Conservation (phyloP, 345 rosid genomes). For the Salix arbutifolia region DNA sequence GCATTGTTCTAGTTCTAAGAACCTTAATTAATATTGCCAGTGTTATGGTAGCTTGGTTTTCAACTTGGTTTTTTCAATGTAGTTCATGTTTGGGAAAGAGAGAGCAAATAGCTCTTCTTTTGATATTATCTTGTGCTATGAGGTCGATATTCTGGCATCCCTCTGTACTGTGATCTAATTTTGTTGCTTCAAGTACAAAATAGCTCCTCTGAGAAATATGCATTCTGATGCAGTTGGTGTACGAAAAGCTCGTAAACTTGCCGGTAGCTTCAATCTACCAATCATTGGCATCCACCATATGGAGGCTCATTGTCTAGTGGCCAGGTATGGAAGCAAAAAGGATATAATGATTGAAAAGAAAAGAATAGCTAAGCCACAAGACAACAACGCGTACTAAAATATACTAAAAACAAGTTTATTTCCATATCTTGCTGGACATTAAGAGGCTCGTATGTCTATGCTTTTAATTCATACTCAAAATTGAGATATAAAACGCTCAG, state of each 20-base stretch:
- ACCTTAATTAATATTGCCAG: no score
- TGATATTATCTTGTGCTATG: no score
- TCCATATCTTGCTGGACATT: no score
- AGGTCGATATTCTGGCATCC: background rate
- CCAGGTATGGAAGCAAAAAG: constrained; percentile 45
- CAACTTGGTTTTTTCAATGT: no score
- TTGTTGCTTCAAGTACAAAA: background rate
- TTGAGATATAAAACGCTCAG: background rate
- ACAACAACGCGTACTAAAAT: background rate
- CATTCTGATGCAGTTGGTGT: constrained; percentile 69
- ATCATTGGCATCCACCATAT: constrained; percentile 83
- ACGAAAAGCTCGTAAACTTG: constrained; percentile 75
- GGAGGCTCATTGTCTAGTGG: constrained; percentile 97
- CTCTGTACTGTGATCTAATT: background rate
- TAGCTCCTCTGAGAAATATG: background rate
- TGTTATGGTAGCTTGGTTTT: no score
- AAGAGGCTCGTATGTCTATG: background rate
- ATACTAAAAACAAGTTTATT: background rate
- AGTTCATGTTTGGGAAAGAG: no score
- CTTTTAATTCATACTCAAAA: background rate
- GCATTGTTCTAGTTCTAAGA: no score
- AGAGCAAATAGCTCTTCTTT: no score
- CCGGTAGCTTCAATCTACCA: constrained; percentile 63
- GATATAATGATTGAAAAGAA: background rate
- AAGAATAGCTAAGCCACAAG: background rate